These are phyloP conservation scores for Fusarium hostae DNA, from an alignment of 2,329 filamentous ascomycete species.

Conservation along the genomic window DNA sequence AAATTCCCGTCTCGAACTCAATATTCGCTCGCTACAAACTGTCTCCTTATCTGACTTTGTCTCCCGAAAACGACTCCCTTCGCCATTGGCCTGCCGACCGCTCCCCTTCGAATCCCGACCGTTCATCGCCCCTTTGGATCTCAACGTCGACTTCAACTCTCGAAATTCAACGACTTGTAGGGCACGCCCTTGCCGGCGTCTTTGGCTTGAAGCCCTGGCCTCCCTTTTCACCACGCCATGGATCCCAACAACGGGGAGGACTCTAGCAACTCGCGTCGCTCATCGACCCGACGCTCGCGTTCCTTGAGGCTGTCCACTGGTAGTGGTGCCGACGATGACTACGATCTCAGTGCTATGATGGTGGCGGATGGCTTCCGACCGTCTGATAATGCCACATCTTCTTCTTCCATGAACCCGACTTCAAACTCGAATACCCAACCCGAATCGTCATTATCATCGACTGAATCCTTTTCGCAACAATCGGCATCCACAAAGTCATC, in stretches of 20 bases:
- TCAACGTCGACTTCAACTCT: slow-evolving; percentile 26
- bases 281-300: slow-evolving; percentile 56
- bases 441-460: slow-evolving; percentile 10
- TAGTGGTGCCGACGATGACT: slow-evolving; percentile 55
- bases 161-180: slow-evolving; percentile 33
- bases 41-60: background rate
- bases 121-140: slow-evolving; percentile 28
- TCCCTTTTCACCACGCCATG: slow-evolving; percentile 50
- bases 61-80: slow-evolving; percentile 18
- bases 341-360: slow-evolving; percentile 60
- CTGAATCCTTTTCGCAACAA: slow-evolving; percentile 28
- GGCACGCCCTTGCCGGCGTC: slow-evolving; percentile 43
- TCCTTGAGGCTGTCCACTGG: slow-evolving; percentile 53
- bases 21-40: slow-evolving; percentile 18
- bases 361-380: slow-evolving; percentile 66
- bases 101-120: slow-evolving; percentile 9
- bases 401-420: slow-evolving; percentile 13
- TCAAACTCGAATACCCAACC: slow-evolving; percentile 39
- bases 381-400: slow-evolving; percentile 29
- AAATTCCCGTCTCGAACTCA: background rate
- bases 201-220: slow-evolving; percentile 40
- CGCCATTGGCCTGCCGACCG: slow-evolving; percentile 23
- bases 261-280: slow-evolving; percentile 54
- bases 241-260: slow-evolving; percentile 53
- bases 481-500: slow-evolving; percentile 13